A percentile compares a stretch with the other conserved stretches of the same genome.
These are phyloP conservation scores for Amesomyces nigricolor DNA, from an alignment of 2,329 filamentous ascomycete genomes.

Conservation along the genomic window DNA sequence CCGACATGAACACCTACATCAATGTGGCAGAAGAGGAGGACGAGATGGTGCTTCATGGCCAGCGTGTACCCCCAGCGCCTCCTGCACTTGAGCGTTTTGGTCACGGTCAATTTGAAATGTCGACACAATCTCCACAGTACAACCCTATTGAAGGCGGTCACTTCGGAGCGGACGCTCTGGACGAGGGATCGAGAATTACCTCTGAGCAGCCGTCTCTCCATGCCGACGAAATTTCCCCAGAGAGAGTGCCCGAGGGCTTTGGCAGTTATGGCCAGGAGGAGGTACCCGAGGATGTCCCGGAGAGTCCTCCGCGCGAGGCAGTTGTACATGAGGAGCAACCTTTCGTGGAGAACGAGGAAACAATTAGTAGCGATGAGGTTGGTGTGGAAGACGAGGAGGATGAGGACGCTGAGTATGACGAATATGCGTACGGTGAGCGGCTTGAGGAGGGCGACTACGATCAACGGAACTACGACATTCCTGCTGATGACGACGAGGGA, in stretches of 20 bases:
- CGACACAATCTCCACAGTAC: conserved; percentile 21
- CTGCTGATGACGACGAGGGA: conserved; percentile 25
- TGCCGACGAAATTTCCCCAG: conserved; percentile 8
- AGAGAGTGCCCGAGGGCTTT: conserved; percentile 24
- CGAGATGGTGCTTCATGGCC: conserved; percentile 10
- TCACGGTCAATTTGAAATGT: conserved; percentile 22
- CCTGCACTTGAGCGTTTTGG: conserved; percentile 18
- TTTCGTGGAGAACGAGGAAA: conserved; percentile 9
- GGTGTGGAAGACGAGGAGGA: conserved; percentile 19
- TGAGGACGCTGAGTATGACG: conserved; percentile 18
- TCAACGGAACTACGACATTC: conserved; percentile 24
- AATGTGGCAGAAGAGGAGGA: conserved; percentile 15
- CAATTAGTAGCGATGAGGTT: conserved; percentile 4
- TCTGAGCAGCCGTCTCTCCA: conserved; percentile 15
- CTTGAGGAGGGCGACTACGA: conserved; percentile 28
- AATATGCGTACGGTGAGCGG: conserved; percentile 19
- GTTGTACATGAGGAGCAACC: not conserved
- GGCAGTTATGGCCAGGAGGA: conserved; percentile 21
- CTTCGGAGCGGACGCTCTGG: conserved; percentile 22
- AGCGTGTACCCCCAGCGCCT: conserved; percentile 6
- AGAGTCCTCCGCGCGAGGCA: not conserved
- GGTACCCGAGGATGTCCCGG: not conserved
- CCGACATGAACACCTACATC: conserved; percentile 18
- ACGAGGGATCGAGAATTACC: conserved; percentile 16
- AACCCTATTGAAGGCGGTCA: conserved; percentile 25